Base-by-base conservation (phyloP, 805 yeast genomes). In the Candida hungchunana region DNA sequence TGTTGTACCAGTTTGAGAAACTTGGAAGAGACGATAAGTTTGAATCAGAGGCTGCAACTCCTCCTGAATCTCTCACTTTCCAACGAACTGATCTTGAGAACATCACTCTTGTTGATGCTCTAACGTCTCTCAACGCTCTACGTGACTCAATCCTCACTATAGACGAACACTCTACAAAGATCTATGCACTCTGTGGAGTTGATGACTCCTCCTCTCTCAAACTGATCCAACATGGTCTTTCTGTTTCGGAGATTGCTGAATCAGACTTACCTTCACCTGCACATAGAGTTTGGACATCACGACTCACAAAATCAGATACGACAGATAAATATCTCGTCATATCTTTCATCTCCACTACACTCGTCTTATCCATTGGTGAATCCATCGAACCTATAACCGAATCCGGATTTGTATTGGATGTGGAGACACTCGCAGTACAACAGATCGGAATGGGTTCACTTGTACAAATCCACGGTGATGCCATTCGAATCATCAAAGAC, bases 281-380 rank as follows among this genome's bases (percentile, higher is more conserved):
- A 0, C 64, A 71, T 3, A 63, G 66, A 4, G 71, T 88, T 0
- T 84, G 80, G 72, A 76, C 94, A 0, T 68, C 85, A 4, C 75
- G 71, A 46, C 50, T 71, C 5, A 50, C 59, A 3, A 44, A 58
- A 2, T 55, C 56, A 6, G 79, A 80, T 29, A 52, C 48, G 6
- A 68, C 55, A 48, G 89, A 84, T 50, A 72, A 73, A 35, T 82
- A 75, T 46, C 69, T 87, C 40, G 75, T 86, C 3, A 62, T 87
- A 4, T 68, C 90, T 1, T 73, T 79, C 46, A 57, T 72, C 16
- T 79, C 77, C 31, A 72, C 79, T 4, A 86, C 96, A 0, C 64
- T 83, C 38, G 82, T 87, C 0, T 59, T 93, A 13, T 71, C 82
- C 3, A 77, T 86, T 32, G 94, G 93, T 7, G 95, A 84, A 45